Base-by-base conservation (phyloP, 257 asterid species). In the Fraxinus anomala region DNA sequence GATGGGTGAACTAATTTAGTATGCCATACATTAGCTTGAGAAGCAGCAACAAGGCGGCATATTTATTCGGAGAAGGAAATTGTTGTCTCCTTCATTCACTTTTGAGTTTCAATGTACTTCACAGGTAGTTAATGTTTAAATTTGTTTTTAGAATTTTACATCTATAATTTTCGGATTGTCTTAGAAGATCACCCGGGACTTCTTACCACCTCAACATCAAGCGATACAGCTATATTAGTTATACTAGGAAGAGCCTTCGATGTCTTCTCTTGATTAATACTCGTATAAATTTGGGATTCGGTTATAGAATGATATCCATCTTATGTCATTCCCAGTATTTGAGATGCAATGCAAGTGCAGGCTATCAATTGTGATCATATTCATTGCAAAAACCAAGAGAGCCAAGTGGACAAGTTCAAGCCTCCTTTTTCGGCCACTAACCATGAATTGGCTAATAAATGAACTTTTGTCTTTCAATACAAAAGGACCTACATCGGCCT, bases 331-430 rank as follows among this genome's bases (percentile, higher is more conserved):
- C 49, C 93, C 92, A 73, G 51, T 75, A 63, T 63, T 79, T 19
- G 91, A 81, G 70, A 71, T 73, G 77, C 82, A 68, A 74, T 80
- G 83, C 30, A 91, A 79, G 86, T 87, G 40, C 28, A 61, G 23
- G 24, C 63, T 72, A 73, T 94, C 99, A 54, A 94, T 82, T 24
- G 74, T 77, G 86, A 94, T 59, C 97, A 94, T 88, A 84, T 94
- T 94, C 9, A 94, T 96, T 34, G 99, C 99, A 85, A 91, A 94
- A 70, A 96, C 28, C 99, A 82, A 94, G 86, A 89, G 90, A 94
- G 2, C 97, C 99, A 49, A 84, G 78, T 14, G 96, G 97, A 80
- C 92, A 26, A 33, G 36, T 33, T 33, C 36, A 33, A 33, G 36
- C 36, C 36, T 33, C 36, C 36, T 33, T 33, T 2, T 33, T 5